Percentiles rank a stretch among this genome's conserved stretches.
phyloP scores from a whole-genome alignment of 768 basidiomycete genomes.

The Tulasnella sp. region DNA sequence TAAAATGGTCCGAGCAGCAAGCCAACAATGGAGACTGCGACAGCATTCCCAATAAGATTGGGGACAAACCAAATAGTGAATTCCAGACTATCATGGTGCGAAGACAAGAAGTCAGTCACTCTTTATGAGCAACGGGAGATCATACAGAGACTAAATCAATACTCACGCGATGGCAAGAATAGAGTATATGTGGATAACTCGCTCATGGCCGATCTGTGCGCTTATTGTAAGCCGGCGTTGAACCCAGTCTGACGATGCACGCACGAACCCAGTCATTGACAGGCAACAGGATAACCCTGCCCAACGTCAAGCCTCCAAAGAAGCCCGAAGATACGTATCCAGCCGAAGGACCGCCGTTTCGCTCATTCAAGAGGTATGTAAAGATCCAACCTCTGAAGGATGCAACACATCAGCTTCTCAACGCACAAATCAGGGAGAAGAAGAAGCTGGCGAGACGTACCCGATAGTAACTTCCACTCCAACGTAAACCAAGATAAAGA shows the following conservation, averaged over 20 bases:
- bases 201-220: conserved; percentile 30
- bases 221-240: not conserved
- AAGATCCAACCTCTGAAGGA: conserved; percentile 51
- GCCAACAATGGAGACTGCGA: conserved; percentile 42
- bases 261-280: conserved; percentile 30
- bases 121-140: not conserved
- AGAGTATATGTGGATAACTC: conserved; percentile 31
- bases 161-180: conserved; percentile 33
- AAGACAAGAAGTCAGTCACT: not conserved
- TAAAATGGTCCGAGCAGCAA: conserved; percentile 43
- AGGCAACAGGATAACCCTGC: conserved; percentile 25
- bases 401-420: not conserved
- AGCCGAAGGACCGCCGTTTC: conserved; percentile 47
- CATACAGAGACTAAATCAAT: not conserved
- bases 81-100: conserved; percentile 34
- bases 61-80: conserved; percentile 41
- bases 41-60: conserved; percentile 39
- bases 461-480: conserved; percentile 33
- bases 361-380: conserved; percentile 48
- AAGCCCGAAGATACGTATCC: conserved; percentile 54
- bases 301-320: conserved; percentile 40
- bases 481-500: conserved; percentile 33
- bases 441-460: conserved; percentile 2
- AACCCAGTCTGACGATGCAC: not conserved
- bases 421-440: not conserved